Evolutionary conservation across 306 rosid genomes (phyloP).

Genomic region (Quercus wislizeni): DNA sequence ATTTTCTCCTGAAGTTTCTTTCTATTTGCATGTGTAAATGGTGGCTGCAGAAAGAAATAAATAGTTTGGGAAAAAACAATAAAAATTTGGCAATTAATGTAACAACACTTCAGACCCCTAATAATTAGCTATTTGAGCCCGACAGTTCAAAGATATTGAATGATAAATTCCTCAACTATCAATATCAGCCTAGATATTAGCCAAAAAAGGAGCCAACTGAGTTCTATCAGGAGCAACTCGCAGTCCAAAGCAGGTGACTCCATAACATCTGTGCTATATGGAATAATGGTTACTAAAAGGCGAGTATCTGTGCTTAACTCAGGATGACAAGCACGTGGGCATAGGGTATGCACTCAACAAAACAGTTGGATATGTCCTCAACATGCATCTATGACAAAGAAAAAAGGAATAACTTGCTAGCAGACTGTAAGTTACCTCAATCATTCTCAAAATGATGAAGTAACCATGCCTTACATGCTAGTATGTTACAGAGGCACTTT

Average conservation of each 20-base stretch:
- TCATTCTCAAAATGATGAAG: background rate
- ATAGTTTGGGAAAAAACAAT: background rate
- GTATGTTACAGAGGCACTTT: background rate
- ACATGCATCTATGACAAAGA: background rate
- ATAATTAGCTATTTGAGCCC: background rate
- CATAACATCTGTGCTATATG: background rate
- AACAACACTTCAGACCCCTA: slow-evolving; percentile 6
- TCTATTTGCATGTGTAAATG: slow-evolving; percentile 71
- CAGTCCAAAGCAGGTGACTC: background rate
- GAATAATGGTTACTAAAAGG: background rate
- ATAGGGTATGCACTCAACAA: background rate
- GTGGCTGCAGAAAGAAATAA: slow-evolving; percentile 62
- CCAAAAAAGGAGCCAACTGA: background rate
- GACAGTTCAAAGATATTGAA: background rate
- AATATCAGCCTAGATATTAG: background rate
- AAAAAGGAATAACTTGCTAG: background rate
- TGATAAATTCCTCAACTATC: background rate
- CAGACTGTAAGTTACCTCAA: background rate
- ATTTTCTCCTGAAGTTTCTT: slow-evolving; percentile 96
- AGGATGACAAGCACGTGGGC: background rate
- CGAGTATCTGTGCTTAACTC: background rate
- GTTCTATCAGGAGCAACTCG: background rate
- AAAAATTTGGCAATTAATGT: slow-evolving; percentile 1
- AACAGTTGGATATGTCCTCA: background rate
- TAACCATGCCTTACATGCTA: background rate